Evolutionary conservation across 2,329 filamentous ascomycete genomes (phyloP).

Genomic region (Samsoniella hepiali): DNA sequence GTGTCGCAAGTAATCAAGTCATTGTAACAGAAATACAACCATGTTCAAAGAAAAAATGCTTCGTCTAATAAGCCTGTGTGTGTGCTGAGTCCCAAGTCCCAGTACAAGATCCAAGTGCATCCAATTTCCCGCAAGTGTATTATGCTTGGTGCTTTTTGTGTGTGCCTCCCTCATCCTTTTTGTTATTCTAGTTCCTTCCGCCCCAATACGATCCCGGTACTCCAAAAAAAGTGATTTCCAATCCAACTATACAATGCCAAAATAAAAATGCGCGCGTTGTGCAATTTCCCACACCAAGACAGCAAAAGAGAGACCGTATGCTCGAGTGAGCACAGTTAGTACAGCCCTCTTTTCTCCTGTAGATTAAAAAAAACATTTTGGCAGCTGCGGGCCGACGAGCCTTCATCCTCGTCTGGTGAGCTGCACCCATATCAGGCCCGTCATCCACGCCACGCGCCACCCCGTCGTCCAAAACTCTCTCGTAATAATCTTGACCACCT

Average conservation of each 20-base stretch:
- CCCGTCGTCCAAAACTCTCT: constrained; percentile 61
- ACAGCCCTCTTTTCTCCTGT: not conserved
- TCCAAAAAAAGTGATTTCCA: not conserved
- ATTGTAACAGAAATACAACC: not conserved
- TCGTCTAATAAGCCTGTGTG: not conserved
- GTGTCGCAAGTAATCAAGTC: not conserved
- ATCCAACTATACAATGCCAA: constrained; percentile 7
- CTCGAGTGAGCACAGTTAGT: not conserved
- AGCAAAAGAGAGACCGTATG: not conserved
- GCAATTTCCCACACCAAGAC: not conserved
- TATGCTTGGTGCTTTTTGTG: not conserved
- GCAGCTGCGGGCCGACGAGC: not conserved
- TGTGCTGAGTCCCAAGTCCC: not conserved
- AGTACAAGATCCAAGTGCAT: not conserved
- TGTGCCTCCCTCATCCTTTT: not conserved
- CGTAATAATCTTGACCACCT: constrained; percentile 45
- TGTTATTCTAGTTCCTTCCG: not conserved
- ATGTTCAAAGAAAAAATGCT: not conserved
- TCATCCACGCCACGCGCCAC: constrained; percentile 62
- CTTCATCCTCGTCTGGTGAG: constrained; percentile 60
- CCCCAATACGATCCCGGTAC: not conserved
- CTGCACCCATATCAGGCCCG: constrained; percentile 62
- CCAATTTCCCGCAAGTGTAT: not conserved
- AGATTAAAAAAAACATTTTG: not conserved
- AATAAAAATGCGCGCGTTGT: not conserved